Base-by-base conservation (phyloP, 805 yeast species). In the Candida insectalens region DNA sequence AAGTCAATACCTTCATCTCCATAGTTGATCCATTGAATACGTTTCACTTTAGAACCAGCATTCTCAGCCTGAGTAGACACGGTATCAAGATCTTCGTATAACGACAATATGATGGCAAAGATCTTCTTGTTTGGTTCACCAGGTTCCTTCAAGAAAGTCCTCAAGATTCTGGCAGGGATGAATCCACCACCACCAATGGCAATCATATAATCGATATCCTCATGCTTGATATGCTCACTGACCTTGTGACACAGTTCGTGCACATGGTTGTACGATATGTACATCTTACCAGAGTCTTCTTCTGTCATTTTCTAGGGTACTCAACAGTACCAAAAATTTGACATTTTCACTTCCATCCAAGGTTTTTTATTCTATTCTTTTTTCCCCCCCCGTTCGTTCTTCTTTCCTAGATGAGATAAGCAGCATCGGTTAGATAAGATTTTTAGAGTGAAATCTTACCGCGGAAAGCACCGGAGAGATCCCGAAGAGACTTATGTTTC, bases 161-260 rank as follows among this genome's bases (percentile, higher is more conserved):
- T 76, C 55, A 89, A 69, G 61, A 92, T 92, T 57, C 98, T 76
- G 6, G 98, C 96, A 19, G 97, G 98, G 38, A 89, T 92, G 59
- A 89, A 84, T 2, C 97, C 98, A 55, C 98, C 57, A 18, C 57
- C 57, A 33, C 95, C 98, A 50, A 89, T 85, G 46, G 97, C 96
- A 42, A 89, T 83, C 60, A 88, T 83, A 38, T 84, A 69, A 57
- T 88, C 94, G 26, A 95, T 94, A 47, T 83, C 74, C 65, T 84
- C 79, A 19, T 62, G 59, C 55, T 74, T 76, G 55, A 82, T 71
- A 42, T 67, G 71, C 36, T 67, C 74, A 12, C 87, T 77, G 3
- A 63, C 55, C 40, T 62, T 60, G 38, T 56, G 47, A 33, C 60
- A 56, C 20, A 56, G 39, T 57, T 81, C 83, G 54, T 82, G 94